Percentiles rank a stretch among this genome's conserved stretches.
phyloP scores from a whole-genome alignment of 2,329 filamentous ascomycete genomes.

The Phaeoacremonium minimum region DNA sequence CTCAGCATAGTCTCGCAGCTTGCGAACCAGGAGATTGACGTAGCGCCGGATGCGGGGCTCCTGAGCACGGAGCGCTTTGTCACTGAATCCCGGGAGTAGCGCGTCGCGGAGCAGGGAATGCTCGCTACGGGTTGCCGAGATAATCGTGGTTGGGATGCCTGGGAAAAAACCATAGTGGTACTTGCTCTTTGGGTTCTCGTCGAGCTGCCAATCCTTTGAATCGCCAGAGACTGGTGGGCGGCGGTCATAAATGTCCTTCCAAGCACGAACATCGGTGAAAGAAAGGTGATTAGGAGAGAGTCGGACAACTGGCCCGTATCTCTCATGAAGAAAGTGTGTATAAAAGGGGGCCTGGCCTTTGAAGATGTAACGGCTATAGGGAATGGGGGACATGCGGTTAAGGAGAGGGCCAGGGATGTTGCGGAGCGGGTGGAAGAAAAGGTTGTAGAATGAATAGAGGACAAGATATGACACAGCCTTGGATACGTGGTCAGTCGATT shows the following conservation, averaged over 20 bases:
- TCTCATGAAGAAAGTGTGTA: slow-evolving; percentile 1
- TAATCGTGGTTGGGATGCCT: slow-evolving; percentile 4
- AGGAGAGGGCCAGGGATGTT: slow-evolving; percentile 6
- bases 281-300: slow-evolving; percentile 8
- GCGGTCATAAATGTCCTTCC: slow-evolving; percentile 12
- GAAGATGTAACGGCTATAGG: slow-evolving; percentile 1
- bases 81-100: slow-evolving; percentile 21
- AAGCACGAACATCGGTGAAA: slow-evolving; percentile 5
- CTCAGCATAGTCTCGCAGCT: slow-evolving; percentile 3
- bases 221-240: too few species aligned
- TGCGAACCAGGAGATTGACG: slow-evolving; percentile 16
- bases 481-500: too few species aligned
- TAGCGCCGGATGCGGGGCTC: slow-evolving; percentile 19
- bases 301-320: slow-evolving; percentile 15
- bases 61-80: slow-evolving; percentile 21
- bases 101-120: slow-evolving; percentile 10
- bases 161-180: background rate
- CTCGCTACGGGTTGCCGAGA: slow-evolving; percentile 10
- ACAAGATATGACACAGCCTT: too few species aligned
- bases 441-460: too few species aligned
- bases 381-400: slow-evolving; percentile 4
- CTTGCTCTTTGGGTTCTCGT: slow-evolving; percentile 14
- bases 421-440: slow-evolving; percentile 10
- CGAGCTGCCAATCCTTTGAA: too few species aligned
- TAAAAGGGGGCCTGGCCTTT: slow-evolving; percentile 3